Percentiles rank a stretch among this genome's conserved stretches.
phyloP scores from a whole-genome alignment of 2,329 filamentous ascomycete species.

The Arthrobotrys conoides region DNA sequence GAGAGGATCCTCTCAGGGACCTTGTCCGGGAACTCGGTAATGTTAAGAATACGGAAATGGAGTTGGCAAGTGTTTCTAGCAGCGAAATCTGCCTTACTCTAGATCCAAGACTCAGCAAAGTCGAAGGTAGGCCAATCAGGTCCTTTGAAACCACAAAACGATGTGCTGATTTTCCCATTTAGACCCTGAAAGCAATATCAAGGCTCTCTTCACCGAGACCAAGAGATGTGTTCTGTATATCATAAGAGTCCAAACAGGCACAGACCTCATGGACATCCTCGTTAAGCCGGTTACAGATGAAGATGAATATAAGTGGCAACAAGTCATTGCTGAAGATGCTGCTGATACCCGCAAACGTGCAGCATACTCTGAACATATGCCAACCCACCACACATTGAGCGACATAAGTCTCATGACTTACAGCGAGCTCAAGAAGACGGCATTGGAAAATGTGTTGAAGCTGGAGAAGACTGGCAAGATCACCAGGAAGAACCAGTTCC shows the following conservation, averaged over 20 bases:
- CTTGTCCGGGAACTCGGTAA: constrained; percentile 94
- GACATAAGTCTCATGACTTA: constrained; percentile 90
- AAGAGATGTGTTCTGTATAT: constrained; percentile 98
- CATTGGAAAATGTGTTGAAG: constrained; percentile 91
- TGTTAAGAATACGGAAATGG: constrained; percentile 95
- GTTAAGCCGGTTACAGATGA: constrained; percentile 88
- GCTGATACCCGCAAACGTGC: constrained; percentile 76
- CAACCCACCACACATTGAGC: constrained; percentile 74
- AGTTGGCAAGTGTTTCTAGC: constrained; percentile 87
- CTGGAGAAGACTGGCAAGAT: constrained; percentile 91
- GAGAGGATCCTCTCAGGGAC: constrained; percentile 90
- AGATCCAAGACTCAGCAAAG: constrained; percentile 88
- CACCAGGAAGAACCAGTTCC: constrained; percentile 88
- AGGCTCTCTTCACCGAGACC: constrained; percentile 96
- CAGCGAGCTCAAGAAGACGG: constrained; percentile 90
- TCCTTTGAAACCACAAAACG: neutral
- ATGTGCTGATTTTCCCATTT: constrained; percentile 63
- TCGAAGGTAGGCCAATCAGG: constrained; percentile 73
- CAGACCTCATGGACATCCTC: constrained; percentile 94
- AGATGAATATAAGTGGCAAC: constrained; percentile 89
- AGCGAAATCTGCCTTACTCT: constrained; percentile 92
- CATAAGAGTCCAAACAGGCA: constrained; percentile 92
- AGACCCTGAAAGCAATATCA: constrained; percentile 93
- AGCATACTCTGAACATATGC: constrained; percentile 85
- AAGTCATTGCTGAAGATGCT: constrained; percentile 86